Evolutionary conservation across 129 eudicot genomes (phyloP), one percentile per base, ranked within the genome.

Genomic region (Gnaphalium uliginosum): DNA sequence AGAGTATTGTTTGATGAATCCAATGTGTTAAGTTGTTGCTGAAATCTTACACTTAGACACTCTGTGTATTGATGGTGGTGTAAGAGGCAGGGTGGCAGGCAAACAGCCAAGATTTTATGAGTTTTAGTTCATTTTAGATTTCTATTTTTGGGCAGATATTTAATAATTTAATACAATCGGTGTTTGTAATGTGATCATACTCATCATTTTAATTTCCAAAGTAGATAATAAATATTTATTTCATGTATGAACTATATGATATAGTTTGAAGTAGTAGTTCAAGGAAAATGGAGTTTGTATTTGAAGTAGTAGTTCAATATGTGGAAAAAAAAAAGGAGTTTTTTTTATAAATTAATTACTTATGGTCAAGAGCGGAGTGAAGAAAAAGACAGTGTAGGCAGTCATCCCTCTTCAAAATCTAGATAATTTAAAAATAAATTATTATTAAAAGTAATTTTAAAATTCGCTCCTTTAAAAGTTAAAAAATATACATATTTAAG

Each of bases 21-120:
- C 53, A 67, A 76, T 13, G 72, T 75, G 50, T 30, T n/a, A n/a
- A n/a, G n/a, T n/a, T 27, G 79, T 75, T 75, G 79, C 72, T 51
- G 73, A 21, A 75, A 64, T 75, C 35, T 64, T 65, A 75, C 79
- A 64, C 71, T 48, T 64, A 3, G 15, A 75, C 72, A 75, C 79
- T 64, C 79, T 65, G 79, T 66, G 35, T 30, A 48, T 75, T 75
- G 72, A 75, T 29, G 79, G 9, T 48, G 51, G 79, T 75, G 53
- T 15, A 35, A 41, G 56, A 24, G 56, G 56, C n/a, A 68, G 64
- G 57, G 58, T 61, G 69, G 59, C 78, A 73, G 78, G 69, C 79
- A 64, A 75, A 13, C 26, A 48, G 73, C 79, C 79, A 75, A 65
- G 63, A 29, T n/a, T 0, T 24, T 72, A 57, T 72, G 65, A 32